phyloP scores from a whole-genome alignment of 2,329 filamentous ascomycete genomes.

The Exophiala oligosperma region DNA sequence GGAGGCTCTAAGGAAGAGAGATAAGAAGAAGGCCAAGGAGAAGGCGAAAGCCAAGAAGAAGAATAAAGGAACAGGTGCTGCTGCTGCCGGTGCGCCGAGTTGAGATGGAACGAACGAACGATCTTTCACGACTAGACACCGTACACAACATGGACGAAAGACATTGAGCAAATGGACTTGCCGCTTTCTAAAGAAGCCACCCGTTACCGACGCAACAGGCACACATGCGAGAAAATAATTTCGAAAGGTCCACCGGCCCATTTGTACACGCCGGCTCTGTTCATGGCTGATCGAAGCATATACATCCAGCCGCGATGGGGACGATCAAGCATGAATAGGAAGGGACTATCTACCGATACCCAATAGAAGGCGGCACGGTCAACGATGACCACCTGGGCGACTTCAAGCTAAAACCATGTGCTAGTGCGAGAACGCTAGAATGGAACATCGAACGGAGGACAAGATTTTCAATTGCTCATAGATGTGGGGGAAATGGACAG shows the following conservation, averaged over 20 bases:
- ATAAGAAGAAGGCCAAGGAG: conserved; percentile 80
- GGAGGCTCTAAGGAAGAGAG: conserved; percentile 85
- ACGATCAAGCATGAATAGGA: too few relatives aligned
- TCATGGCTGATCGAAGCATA: too few relatives aligned
- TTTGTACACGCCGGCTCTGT: too few relatives aligned
- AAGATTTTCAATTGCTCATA: not conserved
- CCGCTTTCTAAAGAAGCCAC: too few relatives aligned
- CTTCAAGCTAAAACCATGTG: too few relatives aligned
- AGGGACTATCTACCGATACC: too few relatives aligned
- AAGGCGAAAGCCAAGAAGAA: conserved; percentile 71
- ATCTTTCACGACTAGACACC: not conserved
- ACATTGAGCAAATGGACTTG: not conserved
- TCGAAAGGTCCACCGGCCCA: too few relatives aligned
- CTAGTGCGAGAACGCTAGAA: not conserved
- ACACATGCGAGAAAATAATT: too few relatives aligned
- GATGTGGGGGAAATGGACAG: not conserved
- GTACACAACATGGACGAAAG: not conserved
- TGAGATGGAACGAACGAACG: not conserved
- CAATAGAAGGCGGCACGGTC: too few relatives aligned
- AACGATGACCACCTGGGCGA: too few relatives aligned
- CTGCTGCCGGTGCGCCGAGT: not conserved
- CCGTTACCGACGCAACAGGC: too few relatives aligned
- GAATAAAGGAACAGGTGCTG: conserved; percentile 35
- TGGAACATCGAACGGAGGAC: not conserved
- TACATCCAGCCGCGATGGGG: too few relatives aligned